These are phyloP conservation scores for Cyberlindnera xishuangbannaensis DNA, from an alignment of 805 yeast genomes.

Conservation along the genomic window DNA sequence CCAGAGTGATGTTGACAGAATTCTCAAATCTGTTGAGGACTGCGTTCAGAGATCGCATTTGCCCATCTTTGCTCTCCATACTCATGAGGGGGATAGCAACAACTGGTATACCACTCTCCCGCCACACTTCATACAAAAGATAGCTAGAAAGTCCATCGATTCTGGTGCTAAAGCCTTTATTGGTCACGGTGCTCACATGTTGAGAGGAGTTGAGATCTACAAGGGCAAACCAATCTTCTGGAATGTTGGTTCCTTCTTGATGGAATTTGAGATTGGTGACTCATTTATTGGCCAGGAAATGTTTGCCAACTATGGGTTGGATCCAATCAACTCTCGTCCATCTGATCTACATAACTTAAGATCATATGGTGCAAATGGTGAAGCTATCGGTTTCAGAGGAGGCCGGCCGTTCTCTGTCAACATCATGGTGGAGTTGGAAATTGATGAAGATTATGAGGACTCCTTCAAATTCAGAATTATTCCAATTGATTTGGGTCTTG, in stretches of 20 bases:
- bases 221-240: slow-evolving; percentile 26
- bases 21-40: slow-evolving; percentile 22
- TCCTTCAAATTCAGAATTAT: slow-evolving; percentile 18
- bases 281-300: slow-evolving; percentile 24
- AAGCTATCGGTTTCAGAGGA: slow-evolving; percentile 25
- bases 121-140: slow-evolving; percentile 24
- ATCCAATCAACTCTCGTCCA: slow-evolving; percentile 22
- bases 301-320: slow-evolving; percentile 22
- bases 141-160: slow-evolving; percentile 24
- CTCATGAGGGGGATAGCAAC: slow-evolving; percentile 27
- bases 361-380: slow-evolving; percentile 24
- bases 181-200: slow-evolving; percentile 28
- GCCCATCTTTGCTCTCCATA: slow-evolving; percentile 24
- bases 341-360: slow-evolving; percentile 25
- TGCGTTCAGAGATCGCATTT: slow-evolving; percentile 23
- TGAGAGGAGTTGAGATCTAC: slow-evolving; percentile 27
- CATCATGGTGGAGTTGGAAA: slow-evolving; percentile 23
- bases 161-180: slow-evolving; percentile 25
- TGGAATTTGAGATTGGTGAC: slow-evolving; percentile 26
- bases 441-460: slow-evolving; percentile 13
- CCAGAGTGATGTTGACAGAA: slow-evolving; percentile 19
- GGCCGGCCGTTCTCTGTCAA: slow-evolving; percentile 24
- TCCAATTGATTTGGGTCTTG: slow-evolving; percentile 25
- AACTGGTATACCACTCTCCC: slow-evolving; percentile 28
- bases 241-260: slow-evolving; percentile 24